Conservation (phyloP, 2,329 filamentous ascomycete species). For the Bipolaris sorokiniana region DNA sequence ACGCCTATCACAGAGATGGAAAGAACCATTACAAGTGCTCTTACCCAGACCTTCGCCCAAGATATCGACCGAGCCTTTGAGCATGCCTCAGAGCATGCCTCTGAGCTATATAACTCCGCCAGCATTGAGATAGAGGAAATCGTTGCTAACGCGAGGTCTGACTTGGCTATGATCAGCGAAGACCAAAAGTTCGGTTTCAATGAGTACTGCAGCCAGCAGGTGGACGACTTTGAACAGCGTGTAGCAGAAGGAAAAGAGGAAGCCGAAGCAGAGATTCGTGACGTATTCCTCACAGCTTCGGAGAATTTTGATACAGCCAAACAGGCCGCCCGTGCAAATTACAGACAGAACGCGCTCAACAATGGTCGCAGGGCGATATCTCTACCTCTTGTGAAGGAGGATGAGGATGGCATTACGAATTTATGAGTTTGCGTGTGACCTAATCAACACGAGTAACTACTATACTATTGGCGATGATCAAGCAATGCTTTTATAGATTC, state of each 20-base stretch:
- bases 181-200: constrained; percentile 1
- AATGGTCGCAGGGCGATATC: constrained; percentile 1
- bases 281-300: neutral
- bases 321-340: neutral
- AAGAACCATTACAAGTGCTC: neutral
- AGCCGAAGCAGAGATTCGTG: neutral
- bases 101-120: neutral
- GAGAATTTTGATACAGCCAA: neutral
- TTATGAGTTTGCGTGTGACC: neutral
- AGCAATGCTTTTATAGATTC: neutral
- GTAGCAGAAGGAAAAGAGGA: neutral
- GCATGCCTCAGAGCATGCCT: neutral
- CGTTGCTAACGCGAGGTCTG: neutral
- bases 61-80: neutral
- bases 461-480: neutral
- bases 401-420: neutral
- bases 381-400: neutral
- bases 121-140: neutral
- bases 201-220: neutral
- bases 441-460: neutral
- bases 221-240: neutral
- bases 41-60: neutral
- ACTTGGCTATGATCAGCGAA: neutral
- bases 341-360: neutral
- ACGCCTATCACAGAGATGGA: neutral